phyloP scores from a whole-genome alignment of 2,329 filamentous ascomycete species.

The Cercospora citrullina region DNA sequence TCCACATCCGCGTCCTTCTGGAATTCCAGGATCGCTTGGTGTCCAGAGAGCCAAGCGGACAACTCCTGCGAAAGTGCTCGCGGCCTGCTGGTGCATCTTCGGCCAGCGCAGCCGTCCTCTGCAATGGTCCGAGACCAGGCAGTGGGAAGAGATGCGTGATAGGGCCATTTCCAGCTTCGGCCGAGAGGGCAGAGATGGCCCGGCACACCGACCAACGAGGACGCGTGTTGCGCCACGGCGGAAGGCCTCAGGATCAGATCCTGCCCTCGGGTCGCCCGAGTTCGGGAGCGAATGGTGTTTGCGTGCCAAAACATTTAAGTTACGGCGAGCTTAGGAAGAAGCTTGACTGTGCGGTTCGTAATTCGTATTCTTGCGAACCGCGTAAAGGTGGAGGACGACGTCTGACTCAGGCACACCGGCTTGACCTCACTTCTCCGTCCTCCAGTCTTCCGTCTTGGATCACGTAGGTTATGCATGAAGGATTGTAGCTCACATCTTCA shows the following conservation, averaged over 20 bases:
- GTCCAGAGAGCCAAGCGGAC: background rate
- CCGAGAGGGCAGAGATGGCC: background rate
- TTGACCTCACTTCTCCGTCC: background rate
- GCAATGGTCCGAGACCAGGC: background rate
- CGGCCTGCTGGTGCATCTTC: background rate
- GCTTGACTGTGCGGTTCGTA: background rate
- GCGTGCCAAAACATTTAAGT: background rate
- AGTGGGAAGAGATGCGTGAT: background rate
- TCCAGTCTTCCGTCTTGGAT: background rate
- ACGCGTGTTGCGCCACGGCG: background rate
- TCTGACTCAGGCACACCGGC: background rate
- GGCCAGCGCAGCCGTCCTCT: background rate
- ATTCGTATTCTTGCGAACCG: background rate
- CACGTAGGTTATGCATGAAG: background rate
- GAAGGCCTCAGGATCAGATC: background rate
- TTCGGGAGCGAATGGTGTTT: background rate
- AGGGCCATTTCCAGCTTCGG: background rate
- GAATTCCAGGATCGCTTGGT: background rate
- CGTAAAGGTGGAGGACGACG: background rate
- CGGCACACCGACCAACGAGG: background rate
- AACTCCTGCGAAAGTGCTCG: background rate
- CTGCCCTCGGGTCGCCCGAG: background rate
- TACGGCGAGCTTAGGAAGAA: background rate
- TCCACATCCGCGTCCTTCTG: background rate
- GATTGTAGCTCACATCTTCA: background rate